Evolutionary conservation across 495 filamentous ascomycete species (phyloP).

Genomic region (Cryomyces antarcticus): DNA sequence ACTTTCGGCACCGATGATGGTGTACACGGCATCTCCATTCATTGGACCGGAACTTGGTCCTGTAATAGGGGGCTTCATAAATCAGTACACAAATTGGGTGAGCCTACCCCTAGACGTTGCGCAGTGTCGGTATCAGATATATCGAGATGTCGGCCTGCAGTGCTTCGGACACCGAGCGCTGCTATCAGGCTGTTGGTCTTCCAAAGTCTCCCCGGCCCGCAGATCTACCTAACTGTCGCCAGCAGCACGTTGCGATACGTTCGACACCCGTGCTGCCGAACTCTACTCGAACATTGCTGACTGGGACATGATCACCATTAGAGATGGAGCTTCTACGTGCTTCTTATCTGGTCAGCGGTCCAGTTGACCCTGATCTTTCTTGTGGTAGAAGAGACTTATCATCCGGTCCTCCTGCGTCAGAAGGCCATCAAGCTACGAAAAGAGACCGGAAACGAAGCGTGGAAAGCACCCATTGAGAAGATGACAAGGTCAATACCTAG

Average conservation of each 20-base stretch:
- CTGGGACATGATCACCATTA: too few species aligned
- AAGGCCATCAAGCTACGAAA: conserved; percentile 55
- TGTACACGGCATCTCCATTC: conserved; percentile 54
- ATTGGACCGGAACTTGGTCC: conserved; percentile 31
- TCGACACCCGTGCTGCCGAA: too few species aligned
- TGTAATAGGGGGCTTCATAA: conserved; percentile 53
- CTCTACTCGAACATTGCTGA: conserved; percentile 6
- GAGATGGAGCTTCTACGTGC: conserved; percentile 76
- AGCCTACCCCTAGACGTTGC: too few species aligned
- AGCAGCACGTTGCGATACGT: too few species aligned
- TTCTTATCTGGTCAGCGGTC: conserved; percentile 60
- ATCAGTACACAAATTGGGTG: conserved; percentile 49
- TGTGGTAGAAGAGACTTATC: conserved; percentile 84
- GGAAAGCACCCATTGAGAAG: conserved; percentile 66
- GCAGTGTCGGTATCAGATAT: too few species aligned
- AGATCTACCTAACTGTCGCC: too few species aligned
- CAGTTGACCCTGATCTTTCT: conserved; percentile 41
- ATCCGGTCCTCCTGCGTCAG: conserved; percentile 48
- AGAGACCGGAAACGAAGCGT: conserved; percentile 57
- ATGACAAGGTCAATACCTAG: conserved; percentile 44
- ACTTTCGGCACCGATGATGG: conserved; percentile 57
- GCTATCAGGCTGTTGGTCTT: too few species aligned
- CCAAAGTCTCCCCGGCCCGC: too few species aligned
- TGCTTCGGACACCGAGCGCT: too few species aligned
- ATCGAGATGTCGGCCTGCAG: too few species aligned